Evolutionary conservation across 257 asterid genomes (phyloP).

Genomic region (Rhazya stricta): DNA sequence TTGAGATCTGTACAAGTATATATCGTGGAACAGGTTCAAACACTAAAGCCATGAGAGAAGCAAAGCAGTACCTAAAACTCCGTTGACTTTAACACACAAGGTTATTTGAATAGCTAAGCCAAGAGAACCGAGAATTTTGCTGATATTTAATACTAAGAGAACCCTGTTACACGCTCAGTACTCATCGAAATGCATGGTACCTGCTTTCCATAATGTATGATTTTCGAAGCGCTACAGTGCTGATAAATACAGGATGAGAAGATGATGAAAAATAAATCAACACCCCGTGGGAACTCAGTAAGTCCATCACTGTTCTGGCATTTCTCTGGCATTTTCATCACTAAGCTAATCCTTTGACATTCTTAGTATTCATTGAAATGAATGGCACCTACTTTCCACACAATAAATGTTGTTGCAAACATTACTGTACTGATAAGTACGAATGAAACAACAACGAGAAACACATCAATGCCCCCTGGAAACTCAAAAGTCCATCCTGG

Average conservation of each 20-base stretch:
- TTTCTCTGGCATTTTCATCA: constrained; percentile 27
- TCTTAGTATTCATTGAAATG: constrained; percentile 74
- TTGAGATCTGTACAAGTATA: constrained; percentile 3
- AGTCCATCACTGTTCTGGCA: constrained; percentile 69
- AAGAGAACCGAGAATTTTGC: not conserved
- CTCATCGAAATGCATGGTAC: constrained; percentile 81
- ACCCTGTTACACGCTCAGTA: constrained; percentile 17
- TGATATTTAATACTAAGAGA: not conserved
- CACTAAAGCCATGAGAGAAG: constrained; percentile 2
- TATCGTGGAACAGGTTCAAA: not conserved
- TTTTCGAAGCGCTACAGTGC: constrained; percentile 67
- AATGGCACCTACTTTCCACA: constrained; percentile 92
- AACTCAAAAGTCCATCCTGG: constrained; percentile 58
- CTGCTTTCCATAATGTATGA: constrained; percentile 75
- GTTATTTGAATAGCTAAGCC: constrained; percentile 1
- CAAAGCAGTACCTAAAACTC: constrained; percentile 4
- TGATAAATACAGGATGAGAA: constrained; percentile 61
- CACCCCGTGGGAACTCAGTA: constrained; percentile 51
- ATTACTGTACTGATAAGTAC: constrained; percentile 71
- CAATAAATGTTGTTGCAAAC: constrained; percentile 81
- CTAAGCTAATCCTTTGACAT: not conserved
- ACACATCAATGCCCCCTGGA: constrained; percentile 69
- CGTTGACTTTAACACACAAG: constrained; percentile 1
- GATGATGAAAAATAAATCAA: constrained; percentile 48
- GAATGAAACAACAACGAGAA: constrained; percentile 54